A percentile compares a stretch with the other conserved stretches of the same genome.
Evolutionary conservation across 805 yeast species (phyloP).

Genomic region (Candida yuanshanica): DNA sequence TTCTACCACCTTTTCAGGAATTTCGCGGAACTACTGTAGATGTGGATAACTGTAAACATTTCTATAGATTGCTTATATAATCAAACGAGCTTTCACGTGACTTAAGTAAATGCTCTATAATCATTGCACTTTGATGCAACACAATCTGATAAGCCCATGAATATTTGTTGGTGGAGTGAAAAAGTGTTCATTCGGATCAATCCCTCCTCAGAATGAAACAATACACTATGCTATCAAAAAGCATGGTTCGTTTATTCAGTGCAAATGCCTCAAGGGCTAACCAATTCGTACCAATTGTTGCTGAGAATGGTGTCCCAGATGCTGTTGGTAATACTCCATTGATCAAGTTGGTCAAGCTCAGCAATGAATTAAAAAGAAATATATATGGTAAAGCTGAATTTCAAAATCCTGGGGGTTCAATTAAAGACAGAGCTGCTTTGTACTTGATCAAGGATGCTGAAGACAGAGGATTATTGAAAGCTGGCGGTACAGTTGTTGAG

Average conservation of each 20-base stretch:
- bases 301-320: slow-evolving; percentile 64
- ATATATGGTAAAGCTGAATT: slow-evolving; percentile 88
- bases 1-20: too few species aligned
- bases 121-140: too few species aligned
- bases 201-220: background rate
- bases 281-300: slow-evolving; percentile 45
- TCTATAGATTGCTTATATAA: background rate
- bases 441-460: slow-evolving; percentile 79
- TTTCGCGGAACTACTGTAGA: too few species aligned
- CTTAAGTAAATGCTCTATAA: too few species aligned
- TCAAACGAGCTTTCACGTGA: slow-evolving; percentile 9
- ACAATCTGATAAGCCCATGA: too few species aligned
- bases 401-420: slow-evolving; percentile 92
- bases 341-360: slow-evolving; percentile 51
- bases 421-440: slow-evolving; percentile 86
- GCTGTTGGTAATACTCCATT: slow-evolving; percentile 95
- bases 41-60: too few species aligned
- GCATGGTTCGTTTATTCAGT: slow-evolving; percentile 7
- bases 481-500: slow-evolving; percentile 86
- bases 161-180: too few species aligned
- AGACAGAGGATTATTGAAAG: slow-evolving; percentile 48
- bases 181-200: too few species aligned
- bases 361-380: slow-evolving; percentile 58
- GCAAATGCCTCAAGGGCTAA: slow-evolving; percentile 3
- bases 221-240: slow-evolving; percentile 9